Percentiles rank a stretch among this genome's conserved stretches.
Evolutionary conservation across 2,329 filamentous ascomycete genomes (phyloP).

Genomic region (Neonectria magnoliae): DNA sequence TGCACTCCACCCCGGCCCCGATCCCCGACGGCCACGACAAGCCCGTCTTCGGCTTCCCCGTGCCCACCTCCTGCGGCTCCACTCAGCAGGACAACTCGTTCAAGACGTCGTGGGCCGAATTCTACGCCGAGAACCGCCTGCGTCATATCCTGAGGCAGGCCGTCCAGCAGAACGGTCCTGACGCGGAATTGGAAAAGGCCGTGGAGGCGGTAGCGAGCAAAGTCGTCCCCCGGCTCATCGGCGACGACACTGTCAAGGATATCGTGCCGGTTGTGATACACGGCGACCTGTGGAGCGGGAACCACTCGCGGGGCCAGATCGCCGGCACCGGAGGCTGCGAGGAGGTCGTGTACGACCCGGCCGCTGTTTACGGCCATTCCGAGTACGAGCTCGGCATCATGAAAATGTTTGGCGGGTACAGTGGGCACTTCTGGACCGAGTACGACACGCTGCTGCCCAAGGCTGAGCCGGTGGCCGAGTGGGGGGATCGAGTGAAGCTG

Average conservation of each 20-base stretch:
- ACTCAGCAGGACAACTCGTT: slow-evolving; percentile 84
- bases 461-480: slow-evolving; percentile 83
- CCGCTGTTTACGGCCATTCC: slow-evolving; percentile 82
- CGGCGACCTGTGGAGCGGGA: slow-evolving; percentile 94
- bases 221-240: slow-evolving; percentile 82
- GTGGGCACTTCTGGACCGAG: slow-evolving; percentile 74
- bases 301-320: slow-evolving; percentile 75
- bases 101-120: slow-evolving; percentile 80
- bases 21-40: slow-evolving; percentile 65
- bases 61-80: slow-evolving; percentile 85
- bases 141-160: slow-evolving; percentile 69
- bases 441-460: slow-evolving; percentile 81
- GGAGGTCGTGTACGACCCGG: slow-evolving; percentile 85
- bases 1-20: slow-evolving; percentile 82
- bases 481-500: slow-evolving; percentile 81
- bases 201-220: slow-evolving; percentile 70
- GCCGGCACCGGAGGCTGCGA: slow-evolving; percentile 64
- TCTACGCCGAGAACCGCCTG: slow-evolving; percentile 82
- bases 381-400: slow-evolving; percentile 96
- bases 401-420: slow-evolving; percentile 95
- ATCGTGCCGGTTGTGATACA: slow-evolving; percentile 85
- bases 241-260: slow-evolving; percentile 70
- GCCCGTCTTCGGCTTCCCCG: slow-evolving; percentile 84
- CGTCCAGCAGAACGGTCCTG: slow-evolving; percentile 69
- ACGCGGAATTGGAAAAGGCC: slow-evolving; percentile 68